Conservation (phyloP, 495 filamentous ascomycete species). For the Hyaloscypha finlandica region DNA sequence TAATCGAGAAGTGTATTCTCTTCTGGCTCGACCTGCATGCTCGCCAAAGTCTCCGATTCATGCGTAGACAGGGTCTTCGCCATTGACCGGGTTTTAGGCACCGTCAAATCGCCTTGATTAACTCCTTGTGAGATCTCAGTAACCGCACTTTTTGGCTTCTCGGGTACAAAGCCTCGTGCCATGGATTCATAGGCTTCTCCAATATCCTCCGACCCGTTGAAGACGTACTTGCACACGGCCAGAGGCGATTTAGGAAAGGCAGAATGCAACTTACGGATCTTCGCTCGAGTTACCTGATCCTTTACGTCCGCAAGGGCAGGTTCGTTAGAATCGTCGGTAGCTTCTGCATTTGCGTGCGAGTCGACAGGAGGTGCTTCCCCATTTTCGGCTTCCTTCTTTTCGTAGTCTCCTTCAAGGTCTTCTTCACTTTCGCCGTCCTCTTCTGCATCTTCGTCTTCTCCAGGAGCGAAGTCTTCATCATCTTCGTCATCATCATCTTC, state of each 20-base stretch:
- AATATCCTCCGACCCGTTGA: conserved; percentile 24
- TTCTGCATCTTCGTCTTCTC: conserved; percentile 32
- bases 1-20: conserved; percentile 24
- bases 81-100: conserved; percentile 21
- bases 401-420: conserved; percentile 33
- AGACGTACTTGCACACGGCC: conserved; percentile 30
- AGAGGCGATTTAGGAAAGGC: conserved; percentile 34
- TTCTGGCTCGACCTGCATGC: conserved; percentile 14
- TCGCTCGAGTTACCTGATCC: conserved; percentile 38
- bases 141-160: conserved; percentile 26
- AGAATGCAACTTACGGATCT: conserved; percentile 36
- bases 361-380: conserved; percentile 6
- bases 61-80: conserved; percentile 4
- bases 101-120: background rate
- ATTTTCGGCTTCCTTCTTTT: conserved; percentile 32
- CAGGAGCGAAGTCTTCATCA: conserved; percentile 33
- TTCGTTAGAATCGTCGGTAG: conserved; percentile 21
- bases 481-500: conserved; percentile 38
- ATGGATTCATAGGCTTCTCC: conserved; percentile 28
- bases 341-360: background rate
- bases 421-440: conserved; percentile 27
- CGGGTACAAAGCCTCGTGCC: conserved; percentile 22
- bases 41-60: conserved; percentile 11
- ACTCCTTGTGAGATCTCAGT: conserved; percentile 19
- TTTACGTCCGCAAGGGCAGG: conserved; percentile 24